These are phyloP conservation scores for Diplosphaera chodatii DNA, from an alignment of 139 green algal species.

Conservation along the genomic window DNA sequence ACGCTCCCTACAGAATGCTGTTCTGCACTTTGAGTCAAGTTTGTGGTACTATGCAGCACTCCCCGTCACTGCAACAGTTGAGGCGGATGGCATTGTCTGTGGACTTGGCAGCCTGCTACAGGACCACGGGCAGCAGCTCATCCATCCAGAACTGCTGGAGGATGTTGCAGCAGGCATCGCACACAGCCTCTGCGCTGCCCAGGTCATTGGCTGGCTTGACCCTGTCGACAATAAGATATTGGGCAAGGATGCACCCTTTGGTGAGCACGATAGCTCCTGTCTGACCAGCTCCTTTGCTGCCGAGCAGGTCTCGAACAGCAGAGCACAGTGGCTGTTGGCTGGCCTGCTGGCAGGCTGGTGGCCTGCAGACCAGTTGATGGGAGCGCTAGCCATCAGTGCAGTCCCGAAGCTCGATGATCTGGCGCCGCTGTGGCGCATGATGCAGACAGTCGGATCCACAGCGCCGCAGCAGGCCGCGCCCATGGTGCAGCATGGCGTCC, in stretches of 20 bases:
- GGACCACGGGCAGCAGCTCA: too few relatives aligned
- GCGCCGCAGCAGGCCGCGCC: not conserved
- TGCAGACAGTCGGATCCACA: not conserved
- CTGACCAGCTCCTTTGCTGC: too few relatives aligned
- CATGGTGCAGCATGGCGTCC: too few relatives aligned
- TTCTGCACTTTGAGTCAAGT: too few relatives aligned
- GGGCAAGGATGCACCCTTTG: too few relatives aligned
- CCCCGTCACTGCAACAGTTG: not conserved
- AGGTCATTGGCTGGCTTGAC: too few relatives aligned
- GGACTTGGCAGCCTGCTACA: too few relatives aligned
- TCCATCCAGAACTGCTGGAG: too few relatives aligned
- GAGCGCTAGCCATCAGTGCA: not conserved
- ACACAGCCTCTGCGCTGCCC: not conserved
- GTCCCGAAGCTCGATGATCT: not conserved
- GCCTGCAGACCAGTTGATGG: too few relatives aligned
- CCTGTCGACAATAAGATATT: too few relatives aligned
- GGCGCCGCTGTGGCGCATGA: not conserved
- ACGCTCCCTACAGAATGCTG: too few relatives aligned
- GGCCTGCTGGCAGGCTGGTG: slow-evolving; percentile 1
- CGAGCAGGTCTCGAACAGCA: not conserved
- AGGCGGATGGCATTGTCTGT: slow-evolving; percentile 1
- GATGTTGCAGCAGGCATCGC: not conserved
- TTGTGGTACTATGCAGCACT: not conserved
- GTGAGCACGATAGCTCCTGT: too few relatives aligned
- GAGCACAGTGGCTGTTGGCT: slow-evolving; percentile 18